Conservation (phyloP, 257 asterid species). For the Jacaranda mimosifolia region DNA sequence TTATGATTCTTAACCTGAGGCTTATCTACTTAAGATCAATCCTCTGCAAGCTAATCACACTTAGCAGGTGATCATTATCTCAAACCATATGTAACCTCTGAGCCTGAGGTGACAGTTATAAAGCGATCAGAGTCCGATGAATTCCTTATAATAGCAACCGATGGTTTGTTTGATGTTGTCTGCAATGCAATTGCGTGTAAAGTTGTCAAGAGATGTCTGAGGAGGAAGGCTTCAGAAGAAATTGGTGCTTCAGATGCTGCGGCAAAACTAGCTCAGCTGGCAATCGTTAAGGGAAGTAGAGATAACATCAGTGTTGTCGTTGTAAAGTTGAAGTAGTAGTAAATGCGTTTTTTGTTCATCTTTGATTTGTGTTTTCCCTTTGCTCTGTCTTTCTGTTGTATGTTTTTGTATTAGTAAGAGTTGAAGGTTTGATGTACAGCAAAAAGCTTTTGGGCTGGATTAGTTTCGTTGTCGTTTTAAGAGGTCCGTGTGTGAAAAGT, state of each 20-base stretch:
- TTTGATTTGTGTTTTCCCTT: neutral
- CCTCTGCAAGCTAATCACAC: neutral
- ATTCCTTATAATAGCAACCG: conserved; percentile 62
- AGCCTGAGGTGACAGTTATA: conserved; percentile 58
- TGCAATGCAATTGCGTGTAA: conserved; percentile 54
- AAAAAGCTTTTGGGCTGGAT: neutral
- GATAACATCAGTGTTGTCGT: conserved; percentile 68
- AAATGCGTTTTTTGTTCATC: neutral
- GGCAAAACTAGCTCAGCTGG: conserved; percentile 53
- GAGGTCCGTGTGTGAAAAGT: neutral
- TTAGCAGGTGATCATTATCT: conserved; percentile 53
- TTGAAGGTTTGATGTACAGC: conserved; percentile 8
- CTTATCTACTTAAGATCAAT: neutral
- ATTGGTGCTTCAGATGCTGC: conserved; percentile 51
- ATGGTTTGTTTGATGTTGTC: conserved; percentile 75
- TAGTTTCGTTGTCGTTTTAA: neutral
- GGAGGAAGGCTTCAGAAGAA: neutral
- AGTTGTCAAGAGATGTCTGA: conserved; percentile 46
- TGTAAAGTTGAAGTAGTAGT: conserved; percentile 45
- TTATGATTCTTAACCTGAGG: too few relatives aligned
- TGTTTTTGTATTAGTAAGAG: neutral
- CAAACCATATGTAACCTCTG: conserved; percentile 50
- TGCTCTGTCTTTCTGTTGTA: neutral
- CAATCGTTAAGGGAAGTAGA: conserved; percentile 66
- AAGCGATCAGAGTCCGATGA: conserved; percentile 53